Conservation (phyloP, 257 asterid species). For the Forsythia viridissima region DNA sequence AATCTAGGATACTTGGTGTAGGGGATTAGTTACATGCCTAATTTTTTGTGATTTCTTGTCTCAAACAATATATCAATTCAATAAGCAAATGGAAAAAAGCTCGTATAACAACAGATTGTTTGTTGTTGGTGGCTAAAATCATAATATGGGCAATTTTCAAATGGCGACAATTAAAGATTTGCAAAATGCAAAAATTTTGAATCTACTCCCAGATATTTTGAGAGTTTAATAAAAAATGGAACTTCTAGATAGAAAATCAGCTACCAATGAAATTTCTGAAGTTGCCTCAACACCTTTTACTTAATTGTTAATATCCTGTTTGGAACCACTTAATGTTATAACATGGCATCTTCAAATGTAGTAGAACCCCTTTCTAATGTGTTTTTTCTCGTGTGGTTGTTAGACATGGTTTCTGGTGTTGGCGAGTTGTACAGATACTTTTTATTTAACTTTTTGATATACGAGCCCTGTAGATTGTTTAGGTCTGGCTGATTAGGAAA, state of each 20-base stretch:
- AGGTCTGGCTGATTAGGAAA: background rate
- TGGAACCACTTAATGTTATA: background rate
- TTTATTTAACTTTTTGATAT: background rate
- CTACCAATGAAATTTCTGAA: background rate
- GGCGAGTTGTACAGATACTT: background rate
- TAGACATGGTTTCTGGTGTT: background rate
- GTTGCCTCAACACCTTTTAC: background rate
- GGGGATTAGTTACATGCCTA: slow-evolving; percentile 3
- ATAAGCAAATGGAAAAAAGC: background rate
- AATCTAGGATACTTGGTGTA: background rate
- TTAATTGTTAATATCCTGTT: background rate
- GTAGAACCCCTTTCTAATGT: background rate
- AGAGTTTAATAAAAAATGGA: background rate
- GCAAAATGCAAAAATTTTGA: slow-evolving; percentile 9
- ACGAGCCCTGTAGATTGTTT: background rate
- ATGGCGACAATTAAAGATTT: background rate
- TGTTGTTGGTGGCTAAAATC: background rate
- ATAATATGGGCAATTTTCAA: slow-evolving; percentile 1
- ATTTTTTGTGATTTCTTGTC: background rate
- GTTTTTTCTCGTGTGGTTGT: background rate
- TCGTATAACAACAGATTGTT: no score
- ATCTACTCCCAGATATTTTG: background rate
- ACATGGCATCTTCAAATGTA: background rate
- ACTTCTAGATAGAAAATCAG: background rate
- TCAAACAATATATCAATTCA: background rate